These are phyloP conservation scores for Amoebophrya sp. DNA, from an alignment of 169 alveolate genomes.

Conservation along the genomic window DNA sequence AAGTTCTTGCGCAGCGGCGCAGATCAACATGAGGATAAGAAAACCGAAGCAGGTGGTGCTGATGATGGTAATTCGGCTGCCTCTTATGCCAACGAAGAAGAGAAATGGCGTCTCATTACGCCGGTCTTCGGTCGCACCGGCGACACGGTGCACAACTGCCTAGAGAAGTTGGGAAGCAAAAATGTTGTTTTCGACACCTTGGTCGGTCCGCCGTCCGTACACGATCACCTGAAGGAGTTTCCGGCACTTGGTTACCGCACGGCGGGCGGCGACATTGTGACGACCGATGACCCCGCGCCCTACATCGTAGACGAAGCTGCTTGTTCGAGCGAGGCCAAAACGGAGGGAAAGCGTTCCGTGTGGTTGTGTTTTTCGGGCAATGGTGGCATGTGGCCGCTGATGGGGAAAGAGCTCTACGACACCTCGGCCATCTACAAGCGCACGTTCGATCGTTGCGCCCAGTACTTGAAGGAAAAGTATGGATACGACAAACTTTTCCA, in stretches of 20 bases:
- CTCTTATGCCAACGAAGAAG: not conserved
- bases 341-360: not conserved
- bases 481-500: not conserved
- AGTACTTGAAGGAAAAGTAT: not conserved
- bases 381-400: conserved; percentile 24
- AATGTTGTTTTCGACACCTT: not conserved
- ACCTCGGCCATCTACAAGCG: not conserved
- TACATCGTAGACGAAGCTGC: not conserved
- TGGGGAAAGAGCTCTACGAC: not conserved
- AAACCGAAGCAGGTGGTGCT: too few relatives aligned
- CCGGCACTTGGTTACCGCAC: not conserved
- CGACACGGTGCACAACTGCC: not conserved
- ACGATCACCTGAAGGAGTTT: not conserved
- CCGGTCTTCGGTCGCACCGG: not conserved
- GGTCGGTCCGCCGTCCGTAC: not conserved
- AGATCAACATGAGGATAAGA: too few relatives aligned
- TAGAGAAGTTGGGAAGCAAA: not conserved
- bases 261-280: not conserved
- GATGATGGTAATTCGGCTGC: not conserved
- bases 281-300: not conserved
- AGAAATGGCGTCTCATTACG: not conserved
- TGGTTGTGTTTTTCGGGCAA: not conserved
- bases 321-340: not conserved
- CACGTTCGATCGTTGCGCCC: not conserved
- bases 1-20: not conserved